Base-by-base conservation (phyloP, 2,329 filamentous ascomycete species). In the Monosporascus sp. region DNA sequence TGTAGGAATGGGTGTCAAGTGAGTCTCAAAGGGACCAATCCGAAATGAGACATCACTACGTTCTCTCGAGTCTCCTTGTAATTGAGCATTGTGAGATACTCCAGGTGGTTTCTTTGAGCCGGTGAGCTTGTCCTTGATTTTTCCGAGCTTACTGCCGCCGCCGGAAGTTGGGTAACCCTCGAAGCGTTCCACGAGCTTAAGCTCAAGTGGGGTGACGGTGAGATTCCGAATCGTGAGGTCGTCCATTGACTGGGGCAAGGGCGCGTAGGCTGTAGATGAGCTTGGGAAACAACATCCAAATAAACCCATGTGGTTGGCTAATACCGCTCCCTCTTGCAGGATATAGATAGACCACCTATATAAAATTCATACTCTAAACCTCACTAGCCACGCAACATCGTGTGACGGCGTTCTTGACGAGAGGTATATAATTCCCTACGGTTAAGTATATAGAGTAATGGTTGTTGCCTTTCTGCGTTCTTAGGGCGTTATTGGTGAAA, bases 211-310 rank as follows among this genome's bases (percentile, higher is more conserved):
- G 48, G 81, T 85, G 53, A 82, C 77, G 45, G 89, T 93, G 59
- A 96, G 75, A 70, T 97, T 97, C 64, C 92, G 90, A 63, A 97
- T 82, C 5, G 81, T 88, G 60, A 96, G 74, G 53, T 73, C 70
- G 18, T 74, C 70, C 78, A 81, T 81, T 45, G 39, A 50, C 45
- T 43, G 31, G 22, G 43, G 52, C 39, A 38, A 46, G 27, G 14
- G 17, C 41, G 48, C 22, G 49, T 48, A 58, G 44, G 48, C 39
- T 25, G 43, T 43, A 27, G 22, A 35, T 14, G 49, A 53, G 36
- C 50, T 35, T 35, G 50, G 47, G 41, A 58, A 52, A 31, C 55
- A 53, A 45, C 57, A 54, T 25, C 52, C 31, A 35, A 35, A 35
- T 35, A 35, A 35, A 14, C 31, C 31, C 31, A 35, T 35, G 11